A percentile compares a stretch with the other conserved stretches of the same genome.
phyloP scores from a whole-genome alignment of 805 yeast species.

The Wickerhamiella sergipiensis region DNA sequence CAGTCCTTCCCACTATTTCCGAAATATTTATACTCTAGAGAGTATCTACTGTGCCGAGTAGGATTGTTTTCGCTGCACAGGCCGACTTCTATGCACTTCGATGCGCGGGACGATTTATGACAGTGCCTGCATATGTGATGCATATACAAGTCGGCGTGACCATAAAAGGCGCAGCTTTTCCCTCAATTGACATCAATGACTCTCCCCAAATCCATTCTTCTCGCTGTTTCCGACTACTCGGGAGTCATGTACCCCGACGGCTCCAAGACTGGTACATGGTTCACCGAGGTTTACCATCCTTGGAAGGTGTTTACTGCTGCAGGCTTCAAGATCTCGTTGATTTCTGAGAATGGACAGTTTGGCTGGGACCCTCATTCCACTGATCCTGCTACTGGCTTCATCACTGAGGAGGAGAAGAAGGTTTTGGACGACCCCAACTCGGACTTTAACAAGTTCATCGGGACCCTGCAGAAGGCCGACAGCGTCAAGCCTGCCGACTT shows the following conservation, averaged over 20 bases:
- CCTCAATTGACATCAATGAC: no score
- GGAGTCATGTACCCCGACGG: slow-evolving; percentile 43
- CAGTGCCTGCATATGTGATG: no score
- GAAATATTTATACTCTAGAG: no score
- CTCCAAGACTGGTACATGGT: slow-evolving; percentile 45
- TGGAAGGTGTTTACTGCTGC: slow-evolving; percentile 33
- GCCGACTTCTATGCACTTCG: no score
- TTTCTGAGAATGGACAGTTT: slow-evolving; percentile 43
- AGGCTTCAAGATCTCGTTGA: slow-evolving; percentile 42
- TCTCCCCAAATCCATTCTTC: slow-evolving; percentile 12
- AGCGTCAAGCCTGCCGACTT: slow-evolving; percentile 38
- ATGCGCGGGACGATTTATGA: no score
- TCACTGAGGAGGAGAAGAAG: slow-evolving; percentile 33
- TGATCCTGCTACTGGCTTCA: slow-evolving; percentile 22
- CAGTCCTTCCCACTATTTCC: no score
- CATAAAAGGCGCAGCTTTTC: no score
- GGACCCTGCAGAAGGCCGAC: slow-evolving; percentile 33
- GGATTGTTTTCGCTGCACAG: no score
- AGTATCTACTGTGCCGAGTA: no score
- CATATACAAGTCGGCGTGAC: no score
- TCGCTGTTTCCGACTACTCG: slow-evolving; percentile 15
- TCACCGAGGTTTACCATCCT: slow-evolving; percentile 50
- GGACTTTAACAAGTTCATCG: slow-evolving; percentile 29
- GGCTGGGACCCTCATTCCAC: slow-evolving; percentile 47
- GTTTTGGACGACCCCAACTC: slow-evolving; percentile 29